phyloP scores from a whole-genome alignment of 2,329 filamentous ascomycete species.

The Penicillium fuscoglaucum region DNA sequence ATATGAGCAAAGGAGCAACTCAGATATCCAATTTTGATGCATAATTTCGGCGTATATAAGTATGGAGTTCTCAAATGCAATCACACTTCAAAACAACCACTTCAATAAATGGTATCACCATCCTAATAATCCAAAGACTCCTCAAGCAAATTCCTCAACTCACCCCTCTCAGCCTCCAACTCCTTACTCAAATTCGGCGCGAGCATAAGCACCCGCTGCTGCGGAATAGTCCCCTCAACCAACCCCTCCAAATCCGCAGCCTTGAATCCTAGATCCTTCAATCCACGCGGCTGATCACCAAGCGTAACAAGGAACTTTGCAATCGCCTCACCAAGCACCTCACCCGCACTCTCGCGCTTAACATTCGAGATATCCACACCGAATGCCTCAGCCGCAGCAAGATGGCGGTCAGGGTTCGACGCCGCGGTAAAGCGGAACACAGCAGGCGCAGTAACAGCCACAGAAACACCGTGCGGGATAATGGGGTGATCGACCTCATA shows the following conservation, averaged over 20 bases:
- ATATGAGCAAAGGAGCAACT: background rate
- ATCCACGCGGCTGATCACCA: slow-evolving; percentile 84
- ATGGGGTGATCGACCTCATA: slow-evolving; percentile 75
- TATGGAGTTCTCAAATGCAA: background rate
- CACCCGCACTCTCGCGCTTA: slow-evolving; percentile 84
- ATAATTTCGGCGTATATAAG: background rate
- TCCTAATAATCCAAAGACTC: slow-evolving; percentile 55
- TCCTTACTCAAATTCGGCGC: slow-evolving; percentile 77
- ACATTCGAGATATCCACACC: slow-evolving; percentile 86
- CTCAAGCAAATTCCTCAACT: slow-evolving; percentile 70
- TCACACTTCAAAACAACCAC: background rate
- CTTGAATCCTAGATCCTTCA: slow-evolving; percentile 81
- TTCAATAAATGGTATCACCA: background rate
- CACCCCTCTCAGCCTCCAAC: slow-evolving; percentile 68
- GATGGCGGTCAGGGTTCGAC: slow-evolving; percentile 88
- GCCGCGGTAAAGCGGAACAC: slow-evolving; percentile 92
- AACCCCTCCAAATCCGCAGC: slow-evolving; percentile 73
- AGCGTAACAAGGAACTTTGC: slow-evolving; percentile 76
- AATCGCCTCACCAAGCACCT: slow-evolving; percentile 81
- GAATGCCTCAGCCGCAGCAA: slow-evolving; percentile 85
- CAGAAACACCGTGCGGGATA: slow-evolving; percentile 93
- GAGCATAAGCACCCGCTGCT: slow-evolving; percentile 85
- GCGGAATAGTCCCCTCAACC: slow-evolving; percentile 92
- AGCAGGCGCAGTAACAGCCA: slow-evolving; percentile 88
- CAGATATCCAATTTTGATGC: background rate